These are phyloP conservation scores for Hymenoscyphus linearis DNA, from an alignment of 2,329 filamentous ascomycete species.

Conservation along the genomic window DNA sequence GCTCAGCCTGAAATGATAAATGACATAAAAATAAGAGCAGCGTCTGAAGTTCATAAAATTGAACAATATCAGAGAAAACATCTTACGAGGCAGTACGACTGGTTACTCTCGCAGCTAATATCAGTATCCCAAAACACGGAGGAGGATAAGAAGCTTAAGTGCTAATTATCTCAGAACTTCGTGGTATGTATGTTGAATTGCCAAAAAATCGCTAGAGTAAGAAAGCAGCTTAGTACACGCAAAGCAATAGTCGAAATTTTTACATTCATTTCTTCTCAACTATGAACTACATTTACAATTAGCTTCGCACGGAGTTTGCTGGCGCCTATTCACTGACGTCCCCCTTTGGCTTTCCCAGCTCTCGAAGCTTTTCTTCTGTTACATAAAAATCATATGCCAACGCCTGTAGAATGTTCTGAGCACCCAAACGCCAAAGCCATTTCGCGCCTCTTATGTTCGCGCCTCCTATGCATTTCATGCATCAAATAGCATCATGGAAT, in stretches of 20 bases:
- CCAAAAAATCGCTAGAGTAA: no score
- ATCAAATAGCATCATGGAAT: conserved; percentile 2
- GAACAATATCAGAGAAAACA: no score
- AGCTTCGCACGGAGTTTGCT: background rate
- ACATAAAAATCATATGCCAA: conserved; percentile 1
- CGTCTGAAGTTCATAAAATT: no score
- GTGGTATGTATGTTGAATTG: no score
- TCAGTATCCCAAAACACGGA: no score
- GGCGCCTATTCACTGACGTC: background rate
- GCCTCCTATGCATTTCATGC: background rate
- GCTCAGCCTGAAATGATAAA: no score
- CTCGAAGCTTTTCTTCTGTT: background rate
- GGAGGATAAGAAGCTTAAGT: no score
- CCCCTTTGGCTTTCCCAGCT: background rate
- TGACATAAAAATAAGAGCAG: no score
- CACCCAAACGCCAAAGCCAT: background rate
- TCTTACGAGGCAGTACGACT: no score
- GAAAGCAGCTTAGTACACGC: background rate
- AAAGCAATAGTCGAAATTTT: background rate
- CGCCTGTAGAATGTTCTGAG: background rate
- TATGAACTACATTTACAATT: background rate
- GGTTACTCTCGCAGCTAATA: no score
- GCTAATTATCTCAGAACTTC: no score
- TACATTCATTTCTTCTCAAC: conserved; percentile 2
- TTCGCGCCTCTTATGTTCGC: conserved; percentile 1